Conservation (phyloP, 225 moss, liverwort and hornwort genomes). For the Anthoceros angustus region DNA sequence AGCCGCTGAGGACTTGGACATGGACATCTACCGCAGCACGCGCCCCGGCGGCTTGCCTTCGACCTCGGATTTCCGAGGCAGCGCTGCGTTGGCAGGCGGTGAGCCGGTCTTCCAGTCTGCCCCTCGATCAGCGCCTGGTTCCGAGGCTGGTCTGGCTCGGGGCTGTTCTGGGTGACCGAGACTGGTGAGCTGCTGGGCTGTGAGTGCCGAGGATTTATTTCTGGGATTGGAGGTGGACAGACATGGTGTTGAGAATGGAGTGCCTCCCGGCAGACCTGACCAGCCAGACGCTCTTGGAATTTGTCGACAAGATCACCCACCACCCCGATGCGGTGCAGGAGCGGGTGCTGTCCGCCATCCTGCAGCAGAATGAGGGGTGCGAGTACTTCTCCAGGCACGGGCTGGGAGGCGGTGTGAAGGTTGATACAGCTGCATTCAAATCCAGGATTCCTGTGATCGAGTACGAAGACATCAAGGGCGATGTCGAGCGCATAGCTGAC, state of each 20-base stretch:
- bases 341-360: constrained; percentile 30
- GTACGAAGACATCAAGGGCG: constrained; percentile 25
- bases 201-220: not conserved
- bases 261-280: not conserved
- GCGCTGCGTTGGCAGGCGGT: too few relatives aligned
- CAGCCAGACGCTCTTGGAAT: constrained; percentile 4
- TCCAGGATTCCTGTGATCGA: constrained; percentile 36
- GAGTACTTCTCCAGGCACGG: constrained; percentile 45
- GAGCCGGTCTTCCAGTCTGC: too few relatives aligned
- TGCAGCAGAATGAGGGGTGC: constrained; percentile 29
- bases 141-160: too few relatives aligned
- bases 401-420: constrained; percentile 30
- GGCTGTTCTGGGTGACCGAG: too few relatives aligned
- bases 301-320: constrained; percentile 9
- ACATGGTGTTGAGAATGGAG: not conserved
- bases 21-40: too few relatives aligned
- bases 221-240: not conserved
- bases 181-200: too few relatives aligned
- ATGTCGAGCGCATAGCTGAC: constrained; percentile 28
- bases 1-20: too few relatives aligned
- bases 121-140: too few relatives aligned
- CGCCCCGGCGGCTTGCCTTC: too few relatives aligned
- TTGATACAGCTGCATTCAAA: constrained; percentile 24
- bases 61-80: too few relatives aligned
- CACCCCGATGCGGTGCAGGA: constrained; percentile 21